Conservation (phyloP, 2,329 filamentous ascomycete genomes). For the Pseudohalonectria lignicola region DNA sequence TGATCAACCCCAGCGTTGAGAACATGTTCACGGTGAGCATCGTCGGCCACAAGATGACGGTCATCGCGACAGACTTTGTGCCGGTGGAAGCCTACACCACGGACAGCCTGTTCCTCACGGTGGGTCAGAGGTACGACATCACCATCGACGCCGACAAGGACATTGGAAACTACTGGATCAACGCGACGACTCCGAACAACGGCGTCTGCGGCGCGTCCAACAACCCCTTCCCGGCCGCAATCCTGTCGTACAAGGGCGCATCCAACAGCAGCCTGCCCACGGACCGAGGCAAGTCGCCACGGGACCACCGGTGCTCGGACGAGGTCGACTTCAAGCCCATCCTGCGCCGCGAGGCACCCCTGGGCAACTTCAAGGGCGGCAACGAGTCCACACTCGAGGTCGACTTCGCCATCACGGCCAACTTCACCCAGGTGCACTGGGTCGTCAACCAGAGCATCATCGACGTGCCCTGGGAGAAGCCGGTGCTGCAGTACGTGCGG, state of each 20-base stretch:
- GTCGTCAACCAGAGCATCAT: slow-evolving; percentile 16
- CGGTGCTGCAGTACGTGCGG: slow-evolving; percentile 19
- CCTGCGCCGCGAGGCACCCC: slow-evolving; percentile 2
- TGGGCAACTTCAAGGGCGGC: neutral
- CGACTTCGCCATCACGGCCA: slow-evolving; percentile 3
- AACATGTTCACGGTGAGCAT: slow-evolving; percentile 39
- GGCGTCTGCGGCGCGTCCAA: slow-evolving; percentile 11
- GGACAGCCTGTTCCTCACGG: slow-evolving; percentile 35
- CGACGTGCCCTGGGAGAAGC: slow-evolving; percentile 22
- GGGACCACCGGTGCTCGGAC: slow-evolving; percentile 4
- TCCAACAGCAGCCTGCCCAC: slow-evolving; percentile 10
- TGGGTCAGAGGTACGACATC: slow-evolving; percentile 33
- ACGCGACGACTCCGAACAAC: slow-evolving; percentile 18
- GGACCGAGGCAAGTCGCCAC: slow-evolving; percentile 5
- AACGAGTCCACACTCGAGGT: slow-evolving; percentile 6
- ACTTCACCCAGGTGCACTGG: slow-evolving; percentile 5
- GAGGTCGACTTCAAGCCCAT: slow-evolving; percentile 3
- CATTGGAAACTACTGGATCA: slow-evolving; percentile 29
- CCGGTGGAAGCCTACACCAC: slow-evolving; percentile 37
- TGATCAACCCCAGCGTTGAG: slow-evolving; percentile 40
- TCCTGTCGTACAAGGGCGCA: slow-evolving; percentile 17
- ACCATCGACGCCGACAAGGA: slow-evolving; percentile 28
- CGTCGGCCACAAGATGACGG: slow-evolving; percentile 34
- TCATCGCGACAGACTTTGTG: slow-evolving; percentile 41
- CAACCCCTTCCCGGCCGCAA: slow-evolving; percentile 14